Base-by-base conservation (phyloP, 257 asterid genomes). In the Coffea canephora region DNA sequence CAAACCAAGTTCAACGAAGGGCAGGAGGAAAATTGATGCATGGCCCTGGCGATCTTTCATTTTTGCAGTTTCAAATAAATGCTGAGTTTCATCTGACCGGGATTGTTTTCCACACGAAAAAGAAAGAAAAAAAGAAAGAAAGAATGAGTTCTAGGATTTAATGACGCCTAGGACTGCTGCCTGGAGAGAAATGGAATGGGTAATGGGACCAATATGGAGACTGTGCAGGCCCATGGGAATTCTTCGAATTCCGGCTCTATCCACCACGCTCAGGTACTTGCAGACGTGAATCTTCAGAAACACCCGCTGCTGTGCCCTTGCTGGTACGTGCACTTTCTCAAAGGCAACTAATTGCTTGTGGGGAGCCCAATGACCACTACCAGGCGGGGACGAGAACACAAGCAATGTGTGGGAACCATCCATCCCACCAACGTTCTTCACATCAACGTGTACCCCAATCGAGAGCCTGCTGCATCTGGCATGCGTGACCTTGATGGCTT, bases 151-250 rank as follows among this genome's bases (percentile, higher is more conserved):
- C 78, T 59, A 75, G 71, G 71, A 41, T 75, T 75, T 75, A 2
- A 75, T 75, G 57, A 75, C 49, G 46, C 78, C 78, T 10, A 46
- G 62, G 10, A 57, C 23, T 19, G 84, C 85, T 31, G 94, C 86
- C 75, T 87, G 86, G 43, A 92, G 87, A 1, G 94, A 90, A 82
- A 94, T 75, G 12, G 95, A 68, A 82, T 94, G 97, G 82, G 78
- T 87, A 21, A 87, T 36, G 73, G 84, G 91, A 55, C 97, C 97
- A 69, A 92, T 74, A 73, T 87, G 94, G 76, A 94, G 69, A 12
- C 85, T 90, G 27, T 94, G 97, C 70, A 87, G 91, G 5, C 98
- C 98, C 88, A 94, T 90, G 2, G 97, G 92, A 76, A 94, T 91
- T 85, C 96, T 81, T 55, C 97, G 77, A 13, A 88, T 79, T 65